Evolutionary conservation across 345 rosid genomes (phyloP), one percentile per base, ranked within the genome.

Genomic region (Barbarea vulgaris): DNA sequence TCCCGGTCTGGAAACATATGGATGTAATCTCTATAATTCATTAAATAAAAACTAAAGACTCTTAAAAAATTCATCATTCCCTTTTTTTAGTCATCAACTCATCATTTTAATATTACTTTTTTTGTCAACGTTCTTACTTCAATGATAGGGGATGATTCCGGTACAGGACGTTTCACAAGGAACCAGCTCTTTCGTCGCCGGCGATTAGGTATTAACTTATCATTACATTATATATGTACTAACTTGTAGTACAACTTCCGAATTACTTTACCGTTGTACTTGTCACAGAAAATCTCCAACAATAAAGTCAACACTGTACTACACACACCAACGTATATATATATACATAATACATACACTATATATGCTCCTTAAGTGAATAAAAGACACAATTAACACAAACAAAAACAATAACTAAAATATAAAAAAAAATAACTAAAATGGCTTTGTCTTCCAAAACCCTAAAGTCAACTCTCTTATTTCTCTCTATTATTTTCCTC

Each of bases 391-490:
- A 66, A n/a, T n/a, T n/a, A n/a, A 59, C 30, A 56, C 71, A 36
- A 36, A 42, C 52, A 18, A 42, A 24, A 1, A 59, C 22, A 69
- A 31, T 31, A 56, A 47, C 41, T 62, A 47, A 31, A 10, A 81
- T 60, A 53, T 36, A 36, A 9, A 25, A 15, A 33, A 41, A 30
- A 73, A 19, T 25, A 48, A 55, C 61, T 67, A 76, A 61, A 18
- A 82, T 79, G 87, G 74, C 83, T 75, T 22, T 51, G 42, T 78
- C 34, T 59, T 42, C 73, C 53, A 73, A 73, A 76, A 67, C 68
- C 62, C 65, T 72, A 19, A 84, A 78, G 86, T 86, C 91, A 80
- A 85, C 83, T 48, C 72, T 74, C 34, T 52, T 87, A 50, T 63
- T 71, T 34, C 36, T 87, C 12, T 51, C 80, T 37, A 53, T 82